These are phyloP conservation scores for Penicillium atrosanguineum DNA, from an alignment of 495 filamentous ascomycete genomes.

Conservation along the genomic window DNA sequence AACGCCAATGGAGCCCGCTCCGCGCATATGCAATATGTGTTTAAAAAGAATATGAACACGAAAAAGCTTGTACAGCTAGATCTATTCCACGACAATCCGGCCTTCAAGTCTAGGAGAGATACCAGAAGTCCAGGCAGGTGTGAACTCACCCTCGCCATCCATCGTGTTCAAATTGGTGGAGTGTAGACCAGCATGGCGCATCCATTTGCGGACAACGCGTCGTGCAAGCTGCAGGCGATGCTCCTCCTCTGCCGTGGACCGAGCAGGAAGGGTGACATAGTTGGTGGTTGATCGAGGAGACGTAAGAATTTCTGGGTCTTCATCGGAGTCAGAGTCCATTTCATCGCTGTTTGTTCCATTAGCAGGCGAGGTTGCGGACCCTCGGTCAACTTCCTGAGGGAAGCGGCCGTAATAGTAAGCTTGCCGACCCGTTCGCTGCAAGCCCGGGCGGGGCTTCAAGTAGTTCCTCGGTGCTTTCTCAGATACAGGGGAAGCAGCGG, in stretches of 20 bases:
- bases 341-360: slow-evolving; percentile 29
- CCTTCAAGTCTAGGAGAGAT: slow-evolving; percentile 77
- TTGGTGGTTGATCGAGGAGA: slow-evolving; percentile 35
- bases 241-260: slow-evolving; percentile 39
- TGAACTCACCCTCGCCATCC: slow-evolving; percentile 51
- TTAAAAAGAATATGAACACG: neutral
- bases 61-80: neutral
- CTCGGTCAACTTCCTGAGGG: slow-evolving; percentile 37
- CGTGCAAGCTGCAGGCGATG: slow-evolving; percentile 50
- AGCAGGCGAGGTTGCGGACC: slow-evolving; percentile 23
- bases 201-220: slow-evolving; percentile 70
- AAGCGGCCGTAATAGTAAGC: slow-evolving; percentile 44
- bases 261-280: slow-evolving; percentile 40
- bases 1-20: neutral
- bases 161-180: slow-evolving; percentile 30
- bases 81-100: slow-evolving; percentile 54
- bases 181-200: slow-evolving; percentile 60
- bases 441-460: slow-evolving; percentile 16
- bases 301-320: slow-evolving; percentile 41
- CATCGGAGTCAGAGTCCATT: slow-evolving; percentile 47
- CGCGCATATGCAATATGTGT: neutral
- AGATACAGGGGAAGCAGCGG: slow-evolving; percentile 20
- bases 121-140: slow-evolving; percentile 73
- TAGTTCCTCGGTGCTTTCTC: slow-evolving; percentile 27
- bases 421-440: slow-evolving; percentile 25